A percentile compares a stretch with the other conserved stretches of the same genome.
Evolutionary conservation across 805 yeast species (phyloP).

Genomic region (Candida nemodendra): DNA sequence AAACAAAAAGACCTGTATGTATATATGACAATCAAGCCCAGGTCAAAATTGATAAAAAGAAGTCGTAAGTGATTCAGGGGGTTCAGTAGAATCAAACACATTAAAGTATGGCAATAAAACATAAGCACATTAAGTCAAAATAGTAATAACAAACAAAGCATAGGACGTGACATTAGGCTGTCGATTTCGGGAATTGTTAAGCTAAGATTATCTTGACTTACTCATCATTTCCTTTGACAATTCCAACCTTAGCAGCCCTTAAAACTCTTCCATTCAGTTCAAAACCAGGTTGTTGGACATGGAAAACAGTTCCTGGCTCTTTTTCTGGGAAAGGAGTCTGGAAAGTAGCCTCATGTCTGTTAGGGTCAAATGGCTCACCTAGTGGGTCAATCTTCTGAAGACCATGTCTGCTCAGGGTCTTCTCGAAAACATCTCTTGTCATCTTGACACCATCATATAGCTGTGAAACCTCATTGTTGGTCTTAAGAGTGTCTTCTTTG

Average conservation of each 20-base stretch:
- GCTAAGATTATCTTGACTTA: constrained; percentile 3
- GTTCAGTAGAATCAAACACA: background rate
- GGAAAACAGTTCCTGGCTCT: constrained; percentile 90
- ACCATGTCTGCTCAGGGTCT: constrained; percentile 80
- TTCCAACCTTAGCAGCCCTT: constrained; percentile 95
- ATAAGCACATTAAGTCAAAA: background rate
- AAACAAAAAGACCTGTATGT: constrained; percentile 1
- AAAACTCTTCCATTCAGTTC: constrained; percentile 82
- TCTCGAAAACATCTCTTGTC: constrained; percentile 85
- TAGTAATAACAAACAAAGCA: no score
- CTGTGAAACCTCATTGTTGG: constrained; percentile 65
- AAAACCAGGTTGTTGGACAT: constrained; percentile 89
- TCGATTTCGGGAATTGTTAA: no score
- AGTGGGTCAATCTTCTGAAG: constrained; percentile 76
- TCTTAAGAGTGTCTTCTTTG: constrained; percentile 55
- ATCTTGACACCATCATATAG: constrained; percentile 85
- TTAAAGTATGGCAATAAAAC: background rate
- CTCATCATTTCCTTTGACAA: constrained; percentile 61
- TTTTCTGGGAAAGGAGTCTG: constrained; percentile 83
- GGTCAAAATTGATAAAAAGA: background rate
- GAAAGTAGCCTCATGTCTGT: constrained; percentile 89
- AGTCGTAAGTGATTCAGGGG: constrained; percentile 1
- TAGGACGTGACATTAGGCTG: no score
- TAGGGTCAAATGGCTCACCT: constrained; percentile 86
- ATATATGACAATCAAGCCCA: background rate